Percentiles rank a stretch among this genome's conserved stretches.
These are phyloP conservation scores for Dovyalis caffra DNA, from an alignment of 345 rosid species.

Conservation along the genomic window DNA sequence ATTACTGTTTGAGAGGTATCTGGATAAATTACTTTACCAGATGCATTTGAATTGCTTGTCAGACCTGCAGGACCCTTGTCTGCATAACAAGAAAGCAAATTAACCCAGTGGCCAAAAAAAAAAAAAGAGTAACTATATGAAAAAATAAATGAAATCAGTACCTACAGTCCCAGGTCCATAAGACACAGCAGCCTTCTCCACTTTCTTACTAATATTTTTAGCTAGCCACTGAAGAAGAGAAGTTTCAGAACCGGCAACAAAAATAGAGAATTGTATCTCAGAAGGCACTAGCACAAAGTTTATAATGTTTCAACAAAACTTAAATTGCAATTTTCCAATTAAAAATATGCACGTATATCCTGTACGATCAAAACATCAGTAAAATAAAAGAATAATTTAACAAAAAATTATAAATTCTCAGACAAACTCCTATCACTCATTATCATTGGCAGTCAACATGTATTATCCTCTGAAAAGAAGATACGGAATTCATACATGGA, in stretches of 20 bases:
- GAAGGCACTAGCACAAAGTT: not conserved
- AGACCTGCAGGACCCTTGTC: conserved; percentile 38
- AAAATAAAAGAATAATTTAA: not conserved
- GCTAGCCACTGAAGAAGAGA: conserved; percentile 57
- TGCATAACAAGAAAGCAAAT: conserved; percentile 16
- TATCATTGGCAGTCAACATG: not conserved
- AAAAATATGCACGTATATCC: not conserved
- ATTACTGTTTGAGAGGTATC: conserved; percentile 68
- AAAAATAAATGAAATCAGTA: conserved; percentile 20
- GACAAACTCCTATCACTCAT: not conserved
- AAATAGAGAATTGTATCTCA: not conserved
- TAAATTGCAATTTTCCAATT: not conserved
- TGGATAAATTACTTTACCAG: conserved; percentile 56
- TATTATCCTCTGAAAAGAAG: not conserved
- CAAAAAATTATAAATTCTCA: too few relatives aligned
- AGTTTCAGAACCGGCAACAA: conserved; percentile 6
- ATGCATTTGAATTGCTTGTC: conserved; percentile 38
- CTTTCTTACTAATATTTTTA: conserved; percentile 65
- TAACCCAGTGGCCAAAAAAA: conserved; percentile 10
- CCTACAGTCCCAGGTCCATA: conserved; percentile 50
- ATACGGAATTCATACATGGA: too few relatives aligned
- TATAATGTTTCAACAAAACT: not conserved
- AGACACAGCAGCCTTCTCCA: conserved; percentile 52
- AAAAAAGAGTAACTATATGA: conserved; percentile 3
- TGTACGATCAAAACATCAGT: not conserved